Evolutionary conservation across 768 basidiomycete genomes (phyloP).

Genomic region (Dictyophora rubrovolvata): DNA sequence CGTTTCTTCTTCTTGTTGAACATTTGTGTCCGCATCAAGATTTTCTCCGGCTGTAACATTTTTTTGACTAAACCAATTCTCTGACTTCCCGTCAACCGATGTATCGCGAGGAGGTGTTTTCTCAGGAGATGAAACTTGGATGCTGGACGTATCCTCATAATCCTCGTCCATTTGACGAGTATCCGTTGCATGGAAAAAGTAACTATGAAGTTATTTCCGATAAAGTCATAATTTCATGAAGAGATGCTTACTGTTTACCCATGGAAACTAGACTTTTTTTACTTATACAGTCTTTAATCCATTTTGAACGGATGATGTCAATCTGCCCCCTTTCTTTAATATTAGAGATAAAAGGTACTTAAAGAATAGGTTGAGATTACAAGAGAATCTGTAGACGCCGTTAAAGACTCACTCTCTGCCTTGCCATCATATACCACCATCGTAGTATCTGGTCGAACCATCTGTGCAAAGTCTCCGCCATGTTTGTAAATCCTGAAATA

Average conservation of each 20-base stretch:
- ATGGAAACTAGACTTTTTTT: constrained; percentile 47
- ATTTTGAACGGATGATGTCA: constrained; percentile 70
- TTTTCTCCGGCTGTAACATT: constrained; percentile 19
- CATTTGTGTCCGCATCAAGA: constrained; percentile 8
- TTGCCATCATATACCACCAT: constrained; percentile 61
- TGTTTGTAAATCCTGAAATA: constrained; percentile 52
- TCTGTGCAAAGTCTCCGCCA: constrained; percentile 57
- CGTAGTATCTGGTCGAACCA: constrained; percentile 43
- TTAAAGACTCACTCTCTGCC: constrained; percentile 45
- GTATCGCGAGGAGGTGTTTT: neutral
- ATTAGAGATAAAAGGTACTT: constrained; percentile 63
- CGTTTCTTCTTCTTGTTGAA: neutral
- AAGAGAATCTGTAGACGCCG: neutral
- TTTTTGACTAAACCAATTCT: neutral
- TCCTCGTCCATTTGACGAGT: constrained; percentile 39
- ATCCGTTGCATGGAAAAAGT: constrained; percentile 67
- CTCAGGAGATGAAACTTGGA: constrained; percentile 13
- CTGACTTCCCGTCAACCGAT: neutral
- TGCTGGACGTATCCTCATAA: constrained; percentile 33
- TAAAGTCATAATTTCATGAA: neutral
- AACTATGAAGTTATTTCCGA: constrained; percentile 30
- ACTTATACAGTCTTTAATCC: constrained; percentile 73
- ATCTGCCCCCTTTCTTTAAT: constrained; percentile 59
- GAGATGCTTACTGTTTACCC: constrained; percentile 47
- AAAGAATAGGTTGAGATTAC: neutral